Base-by-base conservation (phyloP, 331 rosid species). In the Spiraea crenata region DNA sequence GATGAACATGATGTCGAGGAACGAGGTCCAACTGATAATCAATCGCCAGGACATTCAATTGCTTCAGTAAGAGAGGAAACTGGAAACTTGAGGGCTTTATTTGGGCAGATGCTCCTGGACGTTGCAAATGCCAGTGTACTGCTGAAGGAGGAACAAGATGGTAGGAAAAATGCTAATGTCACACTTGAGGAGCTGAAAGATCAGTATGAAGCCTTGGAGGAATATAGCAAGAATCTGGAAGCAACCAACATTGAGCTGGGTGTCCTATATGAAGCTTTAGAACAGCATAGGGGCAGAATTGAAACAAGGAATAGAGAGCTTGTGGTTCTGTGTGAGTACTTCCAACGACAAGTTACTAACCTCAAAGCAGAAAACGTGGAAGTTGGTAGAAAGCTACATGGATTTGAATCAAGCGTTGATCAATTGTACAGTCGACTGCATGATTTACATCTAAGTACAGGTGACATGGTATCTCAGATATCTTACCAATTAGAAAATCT, bases 181-280 rank as follows among this genome's bases (percentile, higher is more conserved):
- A 74, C 79, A 70, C 64, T 72, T 42, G 54, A 37, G 48, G 85
- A 77, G 65, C 84, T 90, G 60, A 71, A 72, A 70, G 82, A 78
- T 74, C 90, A 69, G 44, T 82, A 76, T 70, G 89, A 89, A 65
- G 88, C 77, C 74, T 76, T 88, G 84, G 79, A 79, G 87, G 88
- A 85, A 54, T 86, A 85, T 63, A 81, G 81, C 61, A 76, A 84
- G 63, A 78, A 67, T 83, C 67, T 88, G 85, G 92, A 86, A 80
- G 88, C 88, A 47, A 81, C 84, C 74, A 86, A 83, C 75, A 78
- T 95, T 68, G 98, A 91, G 71, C 89, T 89, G 67, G 61, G 76
- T 50, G 88, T 89, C 87, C 82, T 89, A 66, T 95, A 58, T 73
- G 99, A 95, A 81, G 86, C 81, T 70, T 49, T 76, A 40, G 88